Evolutionary conservation across 805 yeast species (phyloP), one percentile per base, ranked within the genome.

Genomic region (Naumovozyma dairenensis): DNA sequence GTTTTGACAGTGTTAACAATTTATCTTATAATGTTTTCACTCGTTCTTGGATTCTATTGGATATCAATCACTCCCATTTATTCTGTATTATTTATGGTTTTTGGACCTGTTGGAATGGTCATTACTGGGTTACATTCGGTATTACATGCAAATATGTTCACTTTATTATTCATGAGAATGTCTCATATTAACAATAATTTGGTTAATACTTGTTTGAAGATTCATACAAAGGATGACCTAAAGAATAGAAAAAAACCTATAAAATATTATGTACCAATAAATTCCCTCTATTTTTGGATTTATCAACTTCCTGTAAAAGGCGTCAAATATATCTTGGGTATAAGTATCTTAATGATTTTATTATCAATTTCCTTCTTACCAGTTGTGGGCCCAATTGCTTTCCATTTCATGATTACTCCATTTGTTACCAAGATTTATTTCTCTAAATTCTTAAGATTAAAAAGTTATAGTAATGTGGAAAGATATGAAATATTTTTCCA

Each of bases 101-200:
- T 55, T 16, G 61, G 61, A 6, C 59, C 59, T 5, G 12, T 48
- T 5, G 59, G 59, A 3, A 14, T 52, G 18, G 35, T 44, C 6
- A 28, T 56, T 14, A 54, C 59, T 6, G 40, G 47, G 26, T 25
- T 52, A 10, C 61, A 56, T 36, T 42, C 54, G 6, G 34, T 51
- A 18, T 29, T 56, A 25, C 61, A 56, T 9, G 44, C 52, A n/a
- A 56, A 55, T 31, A 33, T 47, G 28, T 40, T 56, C 4, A 45
- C 55, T 4, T 48, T 56, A 57, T 38, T 54, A 51, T 51, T 50
- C 30, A 43, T 56, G 51, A 44, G 61, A 33, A 30, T 49, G 18
- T 38, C 50, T 6, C 57, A 52, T 36, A 35, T 44, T n/a, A 40
- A 48, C 21, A 45, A 43, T 20, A 22, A 35, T 5, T 18, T 51